Evolutionary conservation across 1,139 yeast genomes (phyloP), one percentile per base, ranked within the genome.

Genomic region (Pichia norvegensis): DNA sequence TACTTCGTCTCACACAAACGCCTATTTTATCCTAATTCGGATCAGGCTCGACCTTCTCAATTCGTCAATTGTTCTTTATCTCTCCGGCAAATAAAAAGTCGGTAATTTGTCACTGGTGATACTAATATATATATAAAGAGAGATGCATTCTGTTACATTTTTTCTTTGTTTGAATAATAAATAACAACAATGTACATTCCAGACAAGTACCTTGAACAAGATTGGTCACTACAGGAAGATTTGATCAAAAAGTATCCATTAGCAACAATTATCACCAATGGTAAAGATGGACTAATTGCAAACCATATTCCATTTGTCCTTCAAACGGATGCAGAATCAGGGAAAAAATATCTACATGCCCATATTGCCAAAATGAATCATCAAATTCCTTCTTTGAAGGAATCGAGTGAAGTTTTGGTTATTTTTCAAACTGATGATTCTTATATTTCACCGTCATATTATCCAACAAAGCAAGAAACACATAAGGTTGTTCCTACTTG

Each of bases 401-500:
- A 63, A 2, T 65, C 66, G 25, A 62, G 69, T 6, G 48, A 48
- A 35, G 75, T 75, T 11, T 64, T 78, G 55, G 73, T 80, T 13
- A 68, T 79, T 5, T 81, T 81, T 66, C 77, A 73, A 58, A 70
- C 79, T 5, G 65, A 62, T 4, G 70, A 78, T 55, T 67, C 78
- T 1, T 81, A 81, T 58, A 72, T 80, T 33, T 66, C 81, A 9
- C 86, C 88, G 3, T 64, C 72, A 16, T 80, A 80, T 69, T 81
- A 81, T 56, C 74, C 78, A 2, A 69, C 72, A 2, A 80, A 81
- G 62, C 66, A 70, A 52, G 71, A 70, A 43, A 76, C 81, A 25
- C 83, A 79, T 51, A 80, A 79, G 55, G 73, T 70, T 36, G 88
- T 80, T 10, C 86, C 87, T 13, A 81, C 88, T 0, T 81, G 87